Evolutionary conservation across 768 basidiomycete species (phyloP).

Genomic region (Calocera viscosa): DNA sequence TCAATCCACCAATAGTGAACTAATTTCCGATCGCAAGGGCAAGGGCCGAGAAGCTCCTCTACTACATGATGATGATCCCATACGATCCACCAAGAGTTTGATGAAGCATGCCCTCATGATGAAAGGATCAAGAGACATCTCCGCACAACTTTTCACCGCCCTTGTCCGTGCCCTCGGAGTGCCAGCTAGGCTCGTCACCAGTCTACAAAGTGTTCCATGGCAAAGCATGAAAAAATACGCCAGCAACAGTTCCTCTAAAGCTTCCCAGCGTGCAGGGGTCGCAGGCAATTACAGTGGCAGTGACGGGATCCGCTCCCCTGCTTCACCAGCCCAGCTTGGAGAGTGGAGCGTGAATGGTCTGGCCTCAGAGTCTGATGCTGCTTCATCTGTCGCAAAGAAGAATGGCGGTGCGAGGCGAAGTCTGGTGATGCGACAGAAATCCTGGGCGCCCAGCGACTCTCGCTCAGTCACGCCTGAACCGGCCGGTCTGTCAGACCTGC

Average conservation of each 20-base stretch:
- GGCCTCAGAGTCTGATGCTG: too few relatives aligned
- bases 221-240: slow-evolving; percentile 33
- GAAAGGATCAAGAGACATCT: slow-evolving; percentile 69
- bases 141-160: slow-evolving; percentile 83
- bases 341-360: not conserved
- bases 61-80: slow-evolving; percentile 24
- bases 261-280: not conserved
- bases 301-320: not conserved
- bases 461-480: slow-evolving; percentile 7
- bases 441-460: not conserved
- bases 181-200: slow-evolving; percentile 76
- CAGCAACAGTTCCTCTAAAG: not conserved
- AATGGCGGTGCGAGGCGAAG: not conserved
- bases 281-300: not conserved
- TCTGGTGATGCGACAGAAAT: not conserved
- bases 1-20: slow-evolving; percentile 29
- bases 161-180: slow-evolving; percentile 76
- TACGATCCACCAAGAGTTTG: slow-evolving; percentile 68
- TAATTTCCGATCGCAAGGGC: slow-evolving; percentile 22
- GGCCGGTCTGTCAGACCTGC: slow-evolving; percentile 39
- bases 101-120: slow-evolving; percentile 86
- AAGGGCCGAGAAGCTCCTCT: slow-evolving; percentile 16
- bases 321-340: not conserved
- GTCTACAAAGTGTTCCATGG: slow-evolving; percentile 89
- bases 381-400: too few relatives aligned